Conservation (phyloP, 225 moss, liverwort and hornwort species). For the Pleurozium schreberi region DNA sequence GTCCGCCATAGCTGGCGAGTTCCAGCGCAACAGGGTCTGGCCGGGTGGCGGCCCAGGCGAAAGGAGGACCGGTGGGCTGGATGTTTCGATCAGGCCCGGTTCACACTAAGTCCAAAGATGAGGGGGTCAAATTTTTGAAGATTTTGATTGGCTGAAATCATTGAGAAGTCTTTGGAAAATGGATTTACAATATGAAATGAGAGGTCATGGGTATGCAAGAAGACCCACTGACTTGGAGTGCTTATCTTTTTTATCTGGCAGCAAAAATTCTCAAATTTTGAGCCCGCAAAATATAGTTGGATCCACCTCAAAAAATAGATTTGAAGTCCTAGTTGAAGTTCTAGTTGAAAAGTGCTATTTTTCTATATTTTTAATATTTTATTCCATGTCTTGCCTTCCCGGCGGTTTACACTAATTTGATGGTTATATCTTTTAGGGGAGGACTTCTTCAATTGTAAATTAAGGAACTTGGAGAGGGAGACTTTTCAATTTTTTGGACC, state of each 20-base stretch:
- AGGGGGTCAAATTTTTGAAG: not conserved
- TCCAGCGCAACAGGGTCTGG: not conserved
- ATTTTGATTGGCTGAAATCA: not conserved
- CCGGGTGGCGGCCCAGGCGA: not conserved
- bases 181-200: too few species aligned
- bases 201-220: not conserved
- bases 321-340: rapidly evolving
- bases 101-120: not conserved
- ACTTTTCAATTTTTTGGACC: not conserved
- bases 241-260: rapidly evolving
- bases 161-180: not conserved
- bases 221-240: rapidly evolving
- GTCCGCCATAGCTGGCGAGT: not conserved
- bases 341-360: rapidly evolving
- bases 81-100: not conserved
- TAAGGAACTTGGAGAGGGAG: not conserved
- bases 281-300: rapidly evolving
- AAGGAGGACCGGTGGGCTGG: not conserved
- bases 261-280: not conserved
- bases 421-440: not conserved
- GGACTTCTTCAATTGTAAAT: not conserved
- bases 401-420: rapidly evolving
- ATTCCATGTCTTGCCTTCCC: not conserved
- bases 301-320: rapidly evolving
- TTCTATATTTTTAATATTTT: not conserved